A percentile compares a stretch with the other conserved stretches of the same genome.
Conservation (phyloP, 2,329 filamentous ascomycete species). For the Fusarium dlaminii region DNA sequence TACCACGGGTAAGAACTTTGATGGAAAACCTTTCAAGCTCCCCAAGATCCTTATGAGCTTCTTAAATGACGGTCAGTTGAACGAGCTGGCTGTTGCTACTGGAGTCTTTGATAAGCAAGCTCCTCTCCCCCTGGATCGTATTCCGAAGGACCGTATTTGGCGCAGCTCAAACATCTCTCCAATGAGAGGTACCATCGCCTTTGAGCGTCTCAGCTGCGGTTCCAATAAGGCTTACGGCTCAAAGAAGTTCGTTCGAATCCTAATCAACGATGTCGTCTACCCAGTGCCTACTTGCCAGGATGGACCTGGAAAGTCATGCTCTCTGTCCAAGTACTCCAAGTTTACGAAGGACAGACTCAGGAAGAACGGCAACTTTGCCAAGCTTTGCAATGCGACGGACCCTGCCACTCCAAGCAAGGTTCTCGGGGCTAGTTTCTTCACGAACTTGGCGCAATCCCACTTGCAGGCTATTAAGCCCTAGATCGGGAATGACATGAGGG, state of each 20-base stretch:
- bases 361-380: slow-evolving; percentile 59
- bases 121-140: slow-evolving; percentile 57
- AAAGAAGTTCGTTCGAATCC: slow-evolving; percentile 63
- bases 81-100: slow-evolving; percentile 66
- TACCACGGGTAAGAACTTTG: slow-evolving; percentile 56
- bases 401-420: slow-evolving; percentile 52
- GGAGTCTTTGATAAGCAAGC: slow-evolving; percentile 69
- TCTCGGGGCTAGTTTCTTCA: slow-evolving; percentile 61
- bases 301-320: slow-evolving; percentile 65
- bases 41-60: slow-evolving; percentile 70
- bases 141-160: slow-evolving; percentile 61
- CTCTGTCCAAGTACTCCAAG: slow-evolving; percentile 55
- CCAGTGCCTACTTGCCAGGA: slow-evolving; percentile 63
- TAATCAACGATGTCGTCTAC: slow-evolving; percentile 70
- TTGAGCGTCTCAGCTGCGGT: slow-evolving; percentile 68
- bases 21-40: slow-evolving; percentile 58
- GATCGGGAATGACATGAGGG: no score
- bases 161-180: slow-evolving; percentile 65
- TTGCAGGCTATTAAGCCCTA: slow-evolving; percentile 33
- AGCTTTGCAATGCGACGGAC: slow-evolving; percentile 58
- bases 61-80: slow-evolving; percentile 73
- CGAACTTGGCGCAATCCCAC: slow-evolving; percentile 53
- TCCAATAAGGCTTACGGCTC: slow-evolving; percentile 42
- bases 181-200: slow-evolving; percentile 72
- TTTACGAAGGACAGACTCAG: slow-evolving; percentile 44